Conservation (phyloP, 108 stramenopile genomes). For the Skeletonema menzelii region DNA sequence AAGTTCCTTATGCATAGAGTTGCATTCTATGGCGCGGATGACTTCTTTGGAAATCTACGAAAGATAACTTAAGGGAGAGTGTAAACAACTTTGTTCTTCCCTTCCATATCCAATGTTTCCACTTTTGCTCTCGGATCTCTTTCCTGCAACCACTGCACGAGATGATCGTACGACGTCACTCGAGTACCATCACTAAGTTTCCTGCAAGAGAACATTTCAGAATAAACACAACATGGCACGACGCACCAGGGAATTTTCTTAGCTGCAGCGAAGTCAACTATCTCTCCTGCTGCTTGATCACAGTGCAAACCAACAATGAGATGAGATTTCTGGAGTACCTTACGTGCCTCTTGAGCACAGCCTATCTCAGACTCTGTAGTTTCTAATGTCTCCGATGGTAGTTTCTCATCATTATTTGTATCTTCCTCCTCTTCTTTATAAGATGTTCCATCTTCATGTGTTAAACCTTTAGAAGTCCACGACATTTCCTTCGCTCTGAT, state of each 20-base stretch:
- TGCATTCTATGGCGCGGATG: slow-evolving; percentile 10
- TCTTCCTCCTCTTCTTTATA: slow-evolving; percentile 13
- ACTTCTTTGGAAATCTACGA: slow-evolving; percentile 13
- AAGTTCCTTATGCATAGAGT: slow-evolving; percentile 33
- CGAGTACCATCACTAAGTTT: slow-evolving; percentile 23
- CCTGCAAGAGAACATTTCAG: slow-evolving; percentile 31
- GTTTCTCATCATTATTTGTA: background rate
- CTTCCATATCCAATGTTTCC: slow-evolving; percentile 42
- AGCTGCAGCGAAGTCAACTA: slow-evolving; percentile 39
- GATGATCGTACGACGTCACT: slow-evolving; percentile 40
- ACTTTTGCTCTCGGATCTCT: slow-evolving; percentile 26
- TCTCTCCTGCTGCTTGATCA: slow-evolving; percentile 55
- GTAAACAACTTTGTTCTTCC: slow-evolving; percentile 49
- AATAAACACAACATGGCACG: slow-evolving; percentile 55
- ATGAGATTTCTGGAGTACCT: slow-evolving; percentile 14
- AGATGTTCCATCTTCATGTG: slow-evolving; percentile 32
- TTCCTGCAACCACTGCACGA: slow-evolving; percentile 38
- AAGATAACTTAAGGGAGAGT: slow-evolving; percentile 23
- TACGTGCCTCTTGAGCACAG: slow-evolving; percentile 11
- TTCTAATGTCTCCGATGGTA: background rate
- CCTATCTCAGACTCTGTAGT: slow-evolving; percentile 1
- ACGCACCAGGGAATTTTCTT: slow-evolving; percentile 41
- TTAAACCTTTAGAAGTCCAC: slow-evolving; percentile 32
- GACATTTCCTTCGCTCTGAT: slow-evolving; percentile 16
- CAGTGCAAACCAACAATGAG: slow-evolving; percentile 53